These are phyloP conservation scores for Massariosphaeria phaeospora DNA, from an alignment of 495 filamentous ascomycete species.

Conservation along the genomic window DNA sequence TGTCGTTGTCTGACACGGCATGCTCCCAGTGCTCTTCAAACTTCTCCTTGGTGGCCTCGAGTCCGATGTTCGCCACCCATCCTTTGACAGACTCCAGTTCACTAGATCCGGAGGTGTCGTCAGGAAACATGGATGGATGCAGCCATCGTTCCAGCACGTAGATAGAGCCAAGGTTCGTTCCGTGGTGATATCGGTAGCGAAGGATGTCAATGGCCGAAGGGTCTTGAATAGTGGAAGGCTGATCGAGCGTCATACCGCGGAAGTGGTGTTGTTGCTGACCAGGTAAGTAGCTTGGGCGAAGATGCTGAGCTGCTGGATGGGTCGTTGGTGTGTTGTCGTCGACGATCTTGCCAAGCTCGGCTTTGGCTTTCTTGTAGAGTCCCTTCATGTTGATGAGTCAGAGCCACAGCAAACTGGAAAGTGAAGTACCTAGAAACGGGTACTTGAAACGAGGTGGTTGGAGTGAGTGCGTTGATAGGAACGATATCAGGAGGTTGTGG, in stretches of 20 bases:
- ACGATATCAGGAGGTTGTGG: no score
- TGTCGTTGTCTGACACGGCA: conserved; percentile 45
- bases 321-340: background rate
- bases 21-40: conserved; percentile 50
- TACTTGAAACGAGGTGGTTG: conserved; percentile 1
- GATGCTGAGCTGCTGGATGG: conserved; percentile 1
- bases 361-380: conserved; percentile 35
- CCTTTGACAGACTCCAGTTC: conserved; percentile 49
- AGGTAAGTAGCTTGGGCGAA: conserved; percentile 15
- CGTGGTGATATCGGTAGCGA: conserved; percentile 54
- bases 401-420: background rate
- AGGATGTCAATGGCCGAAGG: conserved; percentile 45
- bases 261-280: conserved; percentile 1
- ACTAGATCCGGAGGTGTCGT: conserved; percentile 34
- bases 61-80: conserved; percentile 41
- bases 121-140: conserved; percentile 42
- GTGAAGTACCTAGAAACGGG: conserved; percentile 6
- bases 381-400: conserved; percentile 29
- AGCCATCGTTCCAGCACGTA: conserved; percentile 57
- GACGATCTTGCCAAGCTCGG: conserved; percentile 5
- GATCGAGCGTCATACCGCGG: conserved; percentile 13
- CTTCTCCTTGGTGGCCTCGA: conserved; percentile 44
- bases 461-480: background rate
- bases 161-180: conserved; percentile 52
- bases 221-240: conserved; percentile 34